Conservation (phyloP, 495 filamentous ascomycete species). For the Talaromyces nanjingensis region DNA sequence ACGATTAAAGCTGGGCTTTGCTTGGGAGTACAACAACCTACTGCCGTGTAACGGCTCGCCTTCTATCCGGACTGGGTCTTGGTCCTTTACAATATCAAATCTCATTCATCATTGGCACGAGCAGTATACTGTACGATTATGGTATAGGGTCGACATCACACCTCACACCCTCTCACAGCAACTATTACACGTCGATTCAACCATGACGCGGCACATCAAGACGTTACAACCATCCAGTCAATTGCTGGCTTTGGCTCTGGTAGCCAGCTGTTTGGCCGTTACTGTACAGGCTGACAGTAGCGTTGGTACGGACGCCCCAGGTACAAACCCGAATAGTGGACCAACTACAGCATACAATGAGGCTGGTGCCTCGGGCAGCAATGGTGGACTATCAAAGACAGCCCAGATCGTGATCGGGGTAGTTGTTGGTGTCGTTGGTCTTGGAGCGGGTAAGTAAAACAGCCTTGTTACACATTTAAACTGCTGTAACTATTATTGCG, state of each 20-base stretch:
- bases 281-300: neutral
- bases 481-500: neutral
- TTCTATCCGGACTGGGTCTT: neutral
- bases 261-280: neutral
- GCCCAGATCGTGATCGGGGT: constrained; percentile 23
- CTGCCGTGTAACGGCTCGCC: neutral
- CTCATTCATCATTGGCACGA: neutral
- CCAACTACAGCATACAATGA: neutral
- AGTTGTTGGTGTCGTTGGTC: constrained; percentile 19
- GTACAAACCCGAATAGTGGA: neutral
- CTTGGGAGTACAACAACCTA: neutral
- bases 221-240: neutral
- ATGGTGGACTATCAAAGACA: constrained; percentile 5
- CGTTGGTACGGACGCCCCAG: constrained; percentile 5
- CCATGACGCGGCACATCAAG: neutral
- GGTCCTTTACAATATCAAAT: neutral
- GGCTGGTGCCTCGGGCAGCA: constrained; percentile 6
- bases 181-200: neutral
- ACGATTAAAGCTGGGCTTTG: neutral
- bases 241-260: constrained; percentile 1
- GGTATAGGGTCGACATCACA: neutral
- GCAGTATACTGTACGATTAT: neutral
- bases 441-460: constrained; percentile 17
- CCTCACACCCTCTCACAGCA: neutral
- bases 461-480: neutral